Conservation (phyloP, 352 stramenopile genomes). For the Phytophthora meadii region DNA sequence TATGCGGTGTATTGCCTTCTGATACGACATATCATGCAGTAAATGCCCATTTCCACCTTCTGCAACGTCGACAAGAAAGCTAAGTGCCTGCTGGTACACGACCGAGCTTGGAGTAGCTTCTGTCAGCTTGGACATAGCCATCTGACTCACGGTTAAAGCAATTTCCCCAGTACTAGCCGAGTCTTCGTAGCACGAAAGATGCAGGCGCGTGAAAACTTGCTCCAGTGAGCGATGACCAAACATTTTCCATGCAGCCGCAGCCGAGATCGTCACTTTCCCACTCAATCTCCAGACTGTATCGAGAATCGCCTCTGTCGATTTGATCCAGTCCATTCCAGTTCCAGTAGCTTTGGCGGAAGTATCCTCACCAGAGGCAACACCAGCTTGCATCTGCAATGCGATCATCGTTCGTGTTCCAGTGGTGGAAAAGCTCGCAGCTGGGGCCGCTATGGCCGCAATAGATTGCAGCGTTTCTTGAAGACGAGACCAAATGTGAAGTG, state of each 20-base stretch:
- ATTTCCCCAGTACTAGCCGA: constrained; percentile 57
- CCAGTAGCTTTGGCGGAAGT: constrained; percentile 7
- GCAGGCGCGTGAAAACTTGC: constrained; percentile 55
- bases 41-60: constrained; percentile 23
- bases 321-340: constrained; percentile 59
- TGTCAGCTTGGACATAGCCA: constrained; percentile 45
- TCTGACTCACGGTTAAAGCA: constrained; percentile 54
- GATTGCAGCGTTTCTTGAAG: constrained; percentile 42
- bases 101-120: constrained; percentile 12
- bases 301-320: constrained; percentile 64
- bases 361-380: constrained; percentile 18
- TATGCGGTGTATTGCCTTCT: constrained; percentile 57
- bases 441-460: constrained; percentile 34
- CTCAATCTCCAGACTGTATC: constrained; percentile 71
- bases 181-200: constrained; percentile 64
- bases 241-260: constrained; percentile 55
- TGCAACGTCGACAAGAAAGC: constrained; percentile 42
- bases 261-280: constrained; percentile 59
- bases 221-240: constrained; percentile 59
- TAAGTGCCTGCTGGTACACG: constrained; percentile 42
- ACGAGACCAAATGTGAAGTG: constrained; percentile 52
- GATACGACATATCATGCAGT: constrained; percentile 45
- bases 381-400: constrained; percentile 37
- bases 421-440: constrained; percentile 20
- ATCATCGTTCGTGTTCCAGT: constrained; percentile 29